phyloP scores from a whole-genome alignment of 148 eudicot species.

The Rhododendron molle region DNA sequence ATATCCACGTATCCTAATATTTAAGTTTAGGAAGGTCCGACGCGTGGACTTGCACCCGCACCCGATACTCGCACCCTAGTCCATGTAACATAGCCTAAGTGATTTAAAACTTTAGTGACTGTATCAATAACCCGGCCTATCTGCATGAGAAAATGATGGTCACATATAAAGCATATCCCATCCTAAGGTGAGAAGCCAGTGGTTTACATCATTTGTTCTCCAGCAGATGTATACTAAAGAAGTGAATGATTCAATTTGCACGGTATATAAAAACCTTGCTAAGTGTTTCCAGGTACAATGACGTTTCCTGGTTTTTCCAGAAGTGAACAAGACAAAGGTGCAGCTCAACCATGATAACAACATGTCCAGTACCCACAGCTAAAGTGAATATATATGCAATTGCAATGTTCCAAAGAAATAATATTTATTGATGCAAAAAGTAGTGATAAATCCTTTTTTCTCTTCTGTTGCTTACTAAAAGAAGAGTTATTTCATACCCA shows the following conservation, averaged over 20 bases:
- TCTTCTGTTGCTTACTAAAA: not conserved
- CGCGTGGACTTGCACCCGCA: too few relatives aligned
- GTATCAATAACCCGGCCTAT: too few relatives aligned
- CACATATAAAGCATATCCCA: too few relatives aligned
- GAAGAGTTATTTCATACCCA: slow-evolving; percentile 46
- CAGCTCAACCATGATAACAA: not conserved
- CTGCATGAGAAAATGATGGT: too few relatives aligned
- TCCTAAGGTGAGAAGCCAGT: too few relatives aligned
- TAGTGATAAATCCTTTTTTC: not conserved
- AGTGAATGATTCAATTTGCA: not conserved
- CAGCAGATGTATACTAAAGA: not conserved
- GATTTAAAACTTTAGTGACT: too few relatives aligned
- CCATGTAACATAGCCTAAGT: not conserved
- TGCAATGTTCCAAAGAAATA: not conserved
- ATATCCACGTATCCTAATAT: too few relatives aligned
- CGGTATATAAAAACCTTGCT: not conserved
- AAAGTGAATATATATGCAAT: not conserved
- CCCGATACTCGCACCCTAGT: too few relatives aligned
- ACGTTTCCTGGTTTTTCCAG: not conserved
- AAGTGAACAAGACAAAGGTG: not conserved
- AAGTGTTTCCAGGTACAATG: not conserved
- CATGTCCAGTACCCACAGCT: not conserved
- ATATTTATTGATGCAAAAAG: not conserved
- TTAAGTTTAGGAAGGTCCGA: too few relatives aligned
- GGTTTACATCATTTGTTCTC: not conserved